Conservation (phyloP, 331 rosid species). For the Quercus lobata region DNA sequence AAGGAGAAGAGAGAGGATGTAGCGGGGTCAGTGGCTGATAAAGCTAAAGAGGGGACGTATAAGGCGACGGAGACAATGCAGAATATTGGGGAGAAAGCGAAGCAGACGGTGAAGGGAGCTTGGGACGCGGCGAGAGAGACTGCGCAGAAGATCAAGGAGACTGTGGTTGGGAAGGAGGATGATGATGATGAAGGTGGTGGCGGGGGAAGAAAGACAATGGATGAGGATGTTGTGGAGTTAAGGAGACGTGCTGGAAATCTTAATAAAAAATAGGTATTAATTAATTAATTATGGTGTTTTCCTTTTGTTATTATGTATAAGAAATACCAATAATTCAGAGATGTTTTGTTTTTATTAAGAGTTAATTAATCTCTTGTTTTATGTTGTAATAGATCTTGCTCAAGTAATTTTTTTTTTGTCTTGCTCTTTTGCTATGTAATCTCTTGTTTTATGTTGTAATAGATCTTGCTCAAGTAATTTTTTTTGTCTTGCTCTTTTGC, state of each 20-base stretch:
- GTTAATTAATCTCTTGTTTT: neutral
- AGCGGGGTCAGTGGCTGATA: slow-evolving; percentile 23
- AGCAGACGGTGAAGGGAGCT: slow-evolving; percentile 29
- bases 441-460: neutral
- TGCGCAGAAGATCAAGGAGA: slow-evolving; percentile 39
- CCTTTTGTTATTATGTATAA: neutral
- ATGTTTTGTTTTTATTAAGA: neutral
- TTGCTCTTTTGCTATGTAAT: too few relatives aligned
- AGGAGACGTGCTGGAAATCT: slow-evolving; percentile 33
- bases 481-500: too few relatives aligned
- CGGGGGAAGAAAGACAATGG: slow-evolving; percentile 11
- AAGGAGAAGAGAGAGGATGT: neutral
- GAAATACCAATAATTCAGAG: neutral
- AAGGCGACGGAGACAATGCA: slow-evolving; percentile 9
- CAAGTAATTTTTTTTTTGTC: too few relatives aligned
- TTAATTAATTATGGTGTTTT: neutral
- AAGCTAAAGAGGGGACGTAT: slow-evolving; percentile 2
- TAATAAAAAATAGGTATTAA: neutral
- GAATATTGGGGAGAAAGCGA: slow-evolving; percentile 39
- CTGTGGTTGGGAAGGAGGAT: slow-evolving; percentile 35
- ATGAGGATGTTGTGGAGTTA: slow-evolving; percentile 29
- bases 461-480: too few relatives aligned
- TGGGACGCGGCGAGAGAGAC: slow-evolving; percentile 45
- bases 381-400: neutral
- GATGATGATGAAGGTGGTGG: neutral